Evolutionary conservation across 169 alveolate genomes (phyloP), one percentile per base, ranked within the genome.

Genomic region (Plasmodium gonderi): DNA sequence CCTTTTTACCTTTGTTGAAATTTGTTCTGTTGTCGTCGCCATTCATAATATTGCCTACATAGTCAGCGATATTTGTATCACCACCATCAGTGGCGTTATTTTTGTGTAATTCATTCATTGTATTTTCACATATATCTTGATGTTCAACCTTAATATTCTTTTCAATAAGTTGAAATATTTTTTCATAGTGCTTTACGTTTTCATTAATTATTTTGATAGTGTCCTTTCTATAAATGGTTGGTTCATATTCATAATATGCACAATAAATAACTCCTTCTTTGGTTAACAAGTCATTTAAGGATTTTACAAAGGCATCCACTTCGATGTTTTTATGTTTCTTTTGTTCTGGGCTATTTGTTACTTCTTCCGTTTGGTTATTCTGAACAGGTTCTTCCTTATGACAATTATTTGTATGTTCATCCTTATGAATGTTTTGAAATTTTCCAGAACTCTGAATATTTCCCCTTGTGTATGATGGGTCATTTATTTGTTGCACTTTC

Each of bases 161-260:
- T 81, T 81, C 60, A n/a, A 85, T 76, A 74, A 42, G 40, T 77
- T 85, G 69, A 65, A 85, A 75, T 85, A 85, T 85, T 2, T 75
- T 85, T 74, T 29, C 67, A 51, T 85, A 85, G 36, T 51, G 23
- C n/a, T 85, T 36, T 60, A 65, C 31, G 44, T 85, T 85, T 74
- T 75, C n/a, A 47, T 75, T 85, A 74, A 85, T 75, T 9, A 85
- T 33, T 75, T 85, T 74, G 36, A 85, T 77, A 54, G 92, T 85
- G 29, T 85, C 92, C 68, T 85, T 85, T 47, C 92, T 72, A 31
- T 85, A 85, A 17, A 85, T 49, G 0, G 68, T 44, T 31, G 92
- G 92, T 74, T 85, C 67, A 44, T 85, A 85, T 85, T 85, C 92
- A 51, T 85, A 85, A 77, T 85, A 85, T 51, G 87, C 92, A 17